phyloP scores from a whole-genome alignment of 768 basidiomycete genomes.

The Mycena maculata region DNA sequence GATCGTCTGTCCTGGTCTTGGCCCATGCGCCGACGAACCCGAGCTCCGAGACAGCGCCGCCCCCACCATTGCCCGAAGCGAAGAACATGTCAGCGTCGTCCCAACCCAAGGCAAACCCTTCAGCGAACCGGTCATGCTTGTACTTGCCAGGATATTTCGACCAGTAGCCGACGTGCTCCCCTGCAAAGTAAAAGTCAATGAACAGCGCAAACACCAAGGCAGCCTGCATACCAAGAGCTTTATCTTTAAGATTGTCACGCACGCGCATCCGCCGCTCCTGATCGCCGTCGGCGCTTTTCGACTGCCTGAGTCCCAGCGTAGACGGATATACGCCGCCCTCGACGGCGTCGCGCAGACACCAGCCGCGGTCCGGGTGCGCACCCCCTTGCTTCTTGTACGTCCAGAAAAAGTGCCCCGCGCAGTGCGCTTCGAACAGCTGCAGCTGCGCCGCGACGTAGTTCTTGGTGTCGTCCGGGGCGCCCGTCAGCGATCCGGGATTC shows the following conservation, averaged over 20 bases:
- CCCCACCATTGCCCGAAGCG: constrained; percentile 30
- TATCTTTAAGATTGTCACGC: constrained; percentile 43
- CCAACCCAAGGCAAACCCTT: constrained; percentile 80
- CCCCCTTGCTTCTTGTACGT: constrained; percentile 76
- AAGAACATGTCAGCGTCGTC: constrained; percentile 74
- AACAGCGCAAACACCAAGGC: constrained; percentile 1
- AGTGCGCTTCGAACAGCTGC: constrained; percentile 68
- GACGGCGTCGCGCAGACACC: constrained; percentile 77
- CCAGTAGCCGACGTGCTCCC: constrained; percentile 55
- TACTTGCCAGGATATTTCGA: constrained; percentile 65
- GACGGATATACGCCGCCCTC: constrained; percentile 70
- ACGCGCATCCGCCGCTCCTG: constrained; percentile 34
- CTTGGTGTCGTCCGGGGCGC: constrained; percentile 50
- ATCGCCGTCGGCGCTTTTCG: constrained; percentile 34
- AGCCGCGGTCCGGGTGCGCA: constrained; percentile 71
- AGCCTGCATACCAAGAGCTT: constrained; percentile 49
- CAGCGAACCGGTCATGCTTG: constrained; percentile 74
- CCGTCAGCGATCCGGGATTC: constrained; percentile 68
- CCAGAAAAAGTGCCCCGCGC: constrained; percentile 89
- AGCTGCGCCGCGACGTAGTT: constrained; percentile 73
- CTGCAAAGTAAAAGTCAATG: constrained; percentile 38
- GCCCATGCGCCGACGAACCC: constrained; percentile 77
- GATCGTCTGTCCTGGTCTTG: constrained; percentile 55
- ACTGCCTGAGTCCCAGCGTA: constrained; percentile 56
- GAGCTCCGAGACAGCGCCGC: constrained; percentile 59